Evolutionary conservation across 345 rosid genomes (phyloP).

Genomic region (Brassica rapa): DNA sequence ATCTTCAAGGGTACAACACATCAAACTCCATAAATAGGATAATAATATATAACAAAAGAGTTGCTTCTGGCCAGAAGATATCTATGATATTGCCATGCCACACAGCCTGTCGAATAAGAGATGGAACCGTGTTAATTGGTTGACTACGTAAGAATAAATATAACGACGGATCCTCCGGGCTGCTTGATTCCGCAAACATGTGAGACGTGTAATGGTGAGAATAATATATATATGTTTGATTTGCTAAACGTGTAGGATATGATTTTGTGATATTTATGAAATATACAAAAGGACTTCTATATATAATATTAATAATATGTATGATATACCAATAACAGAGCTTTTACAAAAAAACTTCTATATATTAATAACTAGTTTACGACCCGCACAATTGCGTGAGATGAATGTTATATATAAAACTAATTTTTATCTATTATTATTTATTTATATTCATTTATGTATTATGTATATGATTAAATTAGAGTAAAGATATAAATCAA

Average conservation of each 20-base stretch:
- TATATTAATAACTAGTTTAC: too few relatives aligned
- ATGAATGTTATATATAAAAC: too few relatives aligned
- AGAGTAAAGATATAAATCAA: too few relatives aligned
- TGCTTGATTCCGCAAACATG: neutral
- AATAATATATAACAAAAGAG: neutral
- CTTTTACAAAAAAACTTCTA: too few relatives aligned
- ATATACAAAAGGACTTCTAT: too few relatives aligned
- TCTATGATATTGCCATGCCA: neutral
- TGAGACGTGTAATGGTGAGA: neutral
- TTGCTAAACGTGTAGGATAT: neutral
- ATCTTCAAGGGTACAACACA: neutral
- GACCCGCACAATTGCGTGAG: too few relatives aligned
- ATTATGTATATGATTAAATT: too few relatives aligned
- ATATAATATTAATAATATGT: too few relatives aligned
- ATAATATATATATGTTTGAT: neutral
- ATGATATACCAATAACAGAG: too few relatives aligned
- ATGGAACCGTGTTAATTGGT: neutral
- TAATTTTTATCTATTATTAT: too few relatives aligned
- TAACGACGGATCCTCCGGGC: neutral
- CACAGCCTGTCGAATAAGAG: neutral
- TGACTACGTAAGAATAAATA: neutral
- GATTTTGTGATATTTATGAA: too few relatives aligned
- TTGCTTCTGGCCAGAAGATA: neutral
- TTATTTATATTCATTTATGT: too few relatives aligned
- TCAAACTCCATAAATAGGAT: neutral